Evolutionary conservation across 352 stramenopile species (phyloP), one percentile per base, ranked within the genome.

Genomic region (Globisporangium lucens): DNA sequence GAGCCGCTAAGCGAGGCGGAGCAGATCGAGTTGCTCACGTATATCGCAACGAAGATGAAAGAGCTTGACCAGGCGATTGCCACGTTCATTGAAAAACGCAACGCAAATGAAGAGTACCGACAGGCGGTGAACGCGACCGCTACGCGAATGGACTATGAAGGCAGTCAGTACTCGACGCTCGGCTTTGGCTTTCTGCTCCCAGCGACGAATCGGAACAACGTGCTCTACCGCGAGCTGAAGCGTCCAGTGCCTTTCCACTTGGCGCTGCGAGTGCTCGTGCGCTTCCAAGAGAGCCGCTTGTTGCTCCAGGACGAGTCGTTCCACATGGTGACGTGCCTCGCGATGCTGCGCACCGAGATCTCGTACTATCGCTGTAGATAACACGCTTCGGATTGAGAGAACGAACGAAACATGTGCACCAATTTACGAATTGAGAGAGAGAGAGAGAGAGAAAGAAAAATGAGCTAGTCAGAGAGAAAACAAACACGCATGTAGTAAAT

Each of bases 221-320:
- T 89, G 30, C 53, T 82, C 33, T 86, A 83, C 53, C 79, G 67
- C 10, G 75, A 89, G 63, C 74, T 85, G 74, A 84, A 80, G 56
- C 63, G 78, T 0, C 83, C 83, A 0, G 72, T 81, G 33, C 75
- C 76, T 35, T 85, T 89, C 47, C 83, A 92, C 46, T 66, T 92
- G 29, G 56, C 74, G 0, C 47, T 90, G 33, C 78, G 83, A 24
- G 55, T 89, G 5, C 36, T 90, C 17, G 69, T 86, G 33, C 81
- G 82, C 0, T 75, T 89, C 41, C 80, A 89, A 65, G 83, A 92
- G 71, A 89, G 78, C 57, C 66, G 61, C n/a, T 36, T 90, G 41
- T 8, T 92, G 51, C 68, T 89, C 9, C 72, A 70, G 29, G 58
- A 77, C 46, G 83, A 92, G 57, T 84, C 78, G 15, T 63, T 72